Conservation (phyloP, 768 basidiomycete genomes). For the Hericium alpestre region DNA sequence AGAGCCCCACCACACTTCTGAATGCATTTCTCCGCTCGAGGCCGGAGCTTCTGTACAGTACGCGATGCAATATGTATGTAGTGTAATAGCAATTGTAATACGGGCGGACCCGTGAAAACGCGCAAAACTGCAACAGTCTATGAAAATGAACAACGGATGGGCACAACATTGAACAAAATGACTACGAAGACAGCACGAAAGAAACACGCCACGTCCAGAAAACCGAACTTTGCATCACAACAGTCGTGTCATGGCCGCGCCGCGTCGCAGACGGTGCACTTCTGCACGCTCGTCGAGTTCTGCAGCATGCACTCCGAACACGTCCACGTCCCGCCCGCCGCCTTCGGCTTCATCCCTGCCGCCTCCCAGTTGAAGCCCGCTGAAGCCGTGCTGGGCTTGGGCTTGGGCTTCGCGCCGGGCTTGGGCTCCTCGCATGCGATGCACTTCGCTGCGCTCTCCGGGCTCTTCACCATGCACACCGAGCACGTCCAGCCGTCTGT, state of each 20-base stretch:
- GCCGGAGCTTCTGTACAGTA: too few species aligned
- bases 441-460: constrained; percentile 19
- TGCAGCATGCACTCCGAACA: constrained; percentile 27
- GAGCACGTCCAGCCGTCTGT: constrained; percentile 29
- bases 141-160: background rate
- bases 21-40: too few species aligned
- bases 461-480: constrained; percentile 23
- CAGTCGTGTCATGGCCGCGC: background rate
- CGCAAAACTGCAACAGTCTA: too few species aligned
- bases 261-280: constrained; percentile 23
- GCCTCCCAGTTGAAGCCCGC: constrained; percentile 28
- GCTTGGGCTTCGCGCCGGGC: background rate
- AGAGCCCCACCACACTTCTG: too few species aligned
- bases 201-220: background rate
- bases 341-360: constrained; percentile 23
- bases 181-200: background rate
- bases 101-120: background rate
- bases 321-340: constrained; percentile 23
- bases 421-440: constrained; percentile 18
- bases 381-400: background rate
- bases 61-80: constrained; percentile 9
- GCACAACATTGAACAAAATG: background rate
- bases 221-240: background rate
- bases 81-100: background rate
- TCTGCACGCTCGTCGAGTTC: constrained; percentile 16